Evolutionary conservation across 2,329 filamentous ascomycete species (phyloP).

Genomic region (Aspergillus sp.): DNA sequence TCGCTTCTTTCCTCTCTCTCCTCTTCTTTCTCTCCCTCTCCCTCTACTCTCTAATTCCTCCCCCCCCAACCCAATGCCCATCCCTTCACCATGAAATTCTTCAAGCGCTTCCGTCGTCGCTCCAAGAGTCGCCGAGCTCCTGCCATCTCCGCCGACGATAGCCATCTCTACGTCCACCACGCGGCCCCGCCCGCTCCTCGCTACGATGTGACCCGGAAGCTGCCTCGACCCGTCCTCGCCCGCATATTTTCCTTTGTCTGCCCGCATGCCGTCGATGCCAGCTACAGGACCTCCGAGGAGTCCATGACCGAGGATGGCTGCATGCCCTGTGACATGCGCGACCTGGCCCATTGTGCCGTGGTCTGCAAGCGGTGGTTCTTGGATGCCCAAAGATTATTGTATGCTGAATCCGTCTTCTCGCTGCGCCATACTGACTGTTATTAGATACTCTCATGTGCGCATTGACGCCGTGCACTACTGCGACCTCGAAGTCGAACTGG

Average conservation of each 20-base stretch:
- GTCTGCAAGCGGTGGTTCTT: conserved; percentile 64
- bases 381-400: conserved; percentile 53
- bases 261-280: conserved; percentile 68
- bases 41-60: conserved; percentile 1
- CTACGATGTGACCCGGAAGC: conserved; percentile 36
- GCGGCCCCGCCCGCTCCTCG: conserved; percentile 11
- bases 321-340: conserved; percentile 87
- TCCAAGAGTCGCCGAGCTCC: conserved; percentile 20
- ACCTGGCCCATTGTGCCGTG: conserved; percentile 69
- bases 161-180: conserved; percentile 11
- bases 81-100: conserved; percentile 25
- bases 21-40: conserved; percentile 2
- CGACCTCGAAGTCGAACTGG: conserved; percentile 69
- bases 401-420: conserved; percentile 32
- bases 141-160: conserved; percentile 11
- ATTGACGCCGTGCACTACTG: conserved; percentile 95
- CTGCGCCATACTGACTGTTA: neutral
- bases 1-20: neutral
- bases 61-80: too few relatives aligned
- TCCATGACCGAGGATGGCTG: conserved; percentile 70
- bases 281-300: conserved; percentile 73
- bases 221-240: conserved; percentile 62
- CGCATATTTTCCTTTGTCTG: conserved; percentile 76
- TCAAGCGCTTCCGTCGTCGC: conserved; percentile 21
- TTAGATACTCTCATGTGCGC: conserved; percentile 79